Conservation (phyloP, 1,284 basidiomycete species). For the Clitocybe nebularis region DNA sequence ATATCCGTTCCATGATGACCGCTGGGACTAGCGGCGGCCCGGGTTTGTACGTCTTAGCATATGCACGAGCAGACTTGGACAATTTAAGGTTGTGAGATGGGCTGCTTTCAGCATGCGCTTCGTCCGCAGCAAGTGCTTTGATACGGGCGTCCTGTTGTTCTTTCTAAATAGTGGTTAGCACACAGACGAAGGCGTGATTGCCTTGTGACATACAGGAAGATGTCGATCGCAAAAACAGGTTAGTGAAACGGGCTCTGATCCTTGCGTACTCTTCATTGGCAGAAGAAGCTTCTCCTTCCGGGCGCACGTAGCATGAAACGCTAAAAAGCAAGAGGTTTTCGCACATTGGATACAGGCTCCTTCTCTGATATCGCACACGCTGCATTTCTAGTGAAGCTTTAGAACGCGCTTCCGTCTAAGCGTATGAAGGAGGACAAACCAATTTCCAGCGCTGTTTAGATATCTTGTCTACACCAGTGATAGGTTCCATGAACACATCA, state of each 20-base stretch:
- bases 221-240: constrained; percentile 87
- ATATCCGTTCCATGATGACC: constrained; percentile 72
- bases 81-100: constrained; percentile 32
- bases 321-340: constrained; percentile 86
- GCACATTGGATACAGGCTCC: constrained; percentile 98
- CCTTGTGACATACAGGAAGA: constrained; percentile 64
- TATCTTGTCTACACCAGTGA: constrained; percentile 87
- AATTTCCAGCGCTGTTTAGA: constrained; percentile 94
- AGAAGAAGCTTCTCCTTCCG: constrained; percentile 78
- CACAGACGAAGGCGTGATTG: constrained; percentile 4
- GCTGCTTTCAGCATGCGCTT: constrained; percentile 32
- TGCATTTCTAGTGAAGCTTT: constrained; percentile 63
- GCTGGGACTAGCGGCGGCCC: constrained; percentile 75
- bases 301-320: constrained; percentile 96
- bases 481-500: constrained; percentile 97
- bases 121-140: constrained; percentile 53
- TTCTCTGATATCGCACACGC: constrained; percentile 74
- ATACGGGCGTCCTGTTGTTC: constrained; percentile 62
- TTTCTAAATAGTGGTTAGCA: constrained; percentile 37
- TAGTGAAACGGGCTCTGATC: constrained; percentile 64
- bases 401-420: not conserved
- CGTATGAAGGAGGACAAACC: constrained; percentile 43
- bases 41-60: constrained; percentile 76
- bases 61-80: constrained; percentile 74
- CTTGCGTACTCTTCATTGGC: constrained; percentile 84